Evolutionary conservation across 1,284 basidiomycete species (phyloP).

Genomic region (Ganoderma multipileum): DNA sequence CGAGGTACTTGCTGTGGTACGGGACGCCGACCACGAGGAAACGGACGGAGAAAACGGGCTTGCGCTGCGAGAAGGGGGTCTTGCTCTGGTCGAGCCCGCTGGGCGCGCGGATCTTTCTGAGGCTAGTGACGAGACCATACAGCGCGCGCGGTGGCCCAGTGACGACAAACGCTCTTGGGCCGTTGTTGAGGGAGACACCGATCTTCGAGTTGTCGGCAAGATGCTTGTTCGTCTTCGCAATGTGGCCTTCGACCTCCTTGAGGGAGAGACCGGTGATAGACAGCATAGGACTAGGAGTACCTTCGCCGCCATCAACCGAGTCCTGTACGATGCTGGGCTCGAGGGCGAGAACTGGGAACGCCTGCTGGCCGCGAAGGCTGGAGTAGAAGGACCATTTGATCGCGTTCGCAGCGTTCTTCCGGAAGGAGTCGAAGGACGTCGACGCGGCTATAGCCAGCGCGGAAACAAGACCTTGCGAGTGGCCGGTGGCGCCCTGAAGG

Average conservation of each 20-base stretch:
- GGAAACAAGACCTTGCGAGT: conserved; percentile 96
- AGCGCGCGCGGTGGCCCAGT: conserved; percentile 94
- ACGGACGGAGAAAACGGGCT: conserved; percentile 91
- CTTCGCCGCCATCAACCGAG: conserved; percentile 92
- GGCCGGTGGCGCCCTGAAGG: conserved; percentile 90
- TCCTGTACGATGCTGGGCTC: conserved; percentile 91
- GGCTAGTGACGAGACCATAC: conserved; percentile 90
- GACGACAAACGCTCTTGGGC: conserved; percentile 90
- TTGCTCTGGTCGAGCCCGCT: conserved; percentile 93
- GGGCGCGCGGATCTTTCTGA: conserved; percentile 91
- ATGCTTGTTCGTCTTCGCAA: conserved; percentile 89
- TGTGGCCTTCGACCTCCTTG: conserved; percentile 82
- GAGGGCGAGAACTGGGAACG: conserved; percentile 93
- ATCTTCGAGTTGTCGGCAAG: conserved; percentile 83
- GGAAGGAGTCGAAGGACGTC: conserved; percentile 75
- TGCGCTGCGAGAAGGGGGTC: conserved; percentile 92
- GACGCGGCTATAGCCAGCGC: conserved; percentile 90
- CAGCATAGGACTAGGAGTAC: conserved; percentile 93
- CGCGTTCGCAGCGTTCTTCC: conserved; percentile 82
- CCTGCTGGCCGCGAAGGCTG: conserved; percentile 91
- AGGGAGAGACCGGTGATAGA: conserved; percentile 86
- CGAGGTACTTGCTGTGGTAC: conserved; percentile 91
- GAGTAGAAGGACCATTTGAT: conserved; percentile 93
- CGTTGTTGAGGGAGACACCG: conserved; percentile 91
- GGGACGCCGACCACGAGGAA: conserved; percentile 96